Evolutionary conservation across 192 early-diverging fungal species (phyloP).

Genomic region (Gorgonomyces haynaldii): DNA sequence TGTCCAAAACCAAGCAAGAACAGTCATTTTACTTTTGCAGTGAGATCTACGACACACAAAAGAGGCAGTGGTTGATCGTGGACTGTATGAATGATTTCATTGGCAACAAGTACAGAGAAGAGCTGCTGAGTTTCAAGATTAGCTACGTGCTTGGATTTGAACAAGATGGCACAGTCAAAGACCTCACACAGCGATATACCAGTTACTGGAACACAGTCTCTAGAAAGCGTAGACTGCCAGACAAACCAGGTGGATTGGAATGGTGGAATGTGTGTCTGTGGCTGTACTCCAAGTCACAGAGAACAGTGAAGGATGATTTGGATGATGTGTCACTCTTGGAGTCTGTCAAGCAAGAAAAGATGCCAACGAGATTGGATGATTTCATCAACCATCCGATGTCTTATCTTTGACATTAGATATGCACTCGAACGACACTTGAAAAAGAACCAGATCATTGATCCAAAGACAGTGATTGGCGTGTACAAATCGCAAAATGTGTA

Average conservation of each 20-base stretch:
- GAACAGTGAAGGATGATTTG: slow-evolving; percentile 17
- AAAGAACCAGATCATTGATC: slow-evolving; percentile 67
- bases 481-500: slow-evolving; percentile 70
- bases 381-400: slow-evolving; percentile 75
- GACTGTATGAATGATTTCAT: slow-evolving; percentile 44
- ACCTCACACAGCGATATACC: slow-evolving; percentile 61
- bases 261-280: slow-evolving; percentile 29
- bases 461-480: slow-evolving; percentile 61
- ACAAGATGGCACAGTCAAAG: slow-evolving; percentile 33
- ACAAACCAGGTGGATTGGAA: too few species aligned
- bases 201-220: slow-evolving; percentile 38
- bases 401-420: slow-evolving; percentile 33
- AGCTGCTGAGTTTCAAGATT: slow-evolving; percentile 43
- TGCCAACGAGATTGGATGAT: slow-evolving; percentile 65
- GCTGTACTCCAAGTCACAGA: slow-evolving; percentile 22
- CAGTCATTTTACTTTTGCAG: slow-evolving; percentile 14
- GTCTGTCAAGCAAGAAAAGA: slow-evolving; percentile 36
- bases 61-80: slow-evolving; percentile 24
- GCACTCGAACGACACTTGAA: slow-evolving; percentile 75
- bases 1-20: slow-evolving; percentile 16
- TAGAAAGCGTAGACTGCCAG: slow-evolving; percentile 13
- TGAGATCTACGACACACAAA: slow-evolving; percentile 16
- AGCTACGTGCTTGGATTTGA: slow-evolving; percentile 59
- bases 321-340: slow-evolving; percentile 38
- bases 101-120: slow-evolving; percentile 13